Percentiles rank a stretch among this genome's conserved stretches.
phyloP scores from a whole-genome alignment of 2,329 filamentous ascomycete genomes.

The Aspergillus neoniger region DNA sequence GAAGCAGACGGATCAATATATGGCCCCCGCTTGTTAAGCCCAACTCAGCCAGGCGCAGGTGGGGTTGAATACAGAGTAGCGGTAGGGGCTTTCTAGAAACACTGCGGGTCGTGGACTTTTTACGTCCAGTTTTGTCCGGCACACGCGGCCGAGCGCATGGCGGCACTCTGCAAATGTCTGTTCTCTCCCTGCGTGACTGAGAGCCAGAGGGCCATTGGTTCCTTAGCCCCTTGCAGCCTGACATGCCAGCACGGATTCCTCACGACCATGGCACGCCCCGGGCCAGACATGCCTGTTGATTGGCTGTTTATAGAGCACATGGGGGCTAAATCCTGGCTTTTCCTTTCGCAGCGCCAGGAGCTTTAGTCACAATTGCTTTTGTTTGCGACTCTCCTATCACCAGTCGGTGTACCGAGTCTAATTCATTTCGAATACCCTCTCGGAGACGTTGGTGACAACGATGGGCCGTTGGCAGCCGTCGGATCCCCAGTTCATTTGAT shows the following conservation, averaged over 20 bases:
- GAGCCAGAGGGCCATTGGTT: not conserved
- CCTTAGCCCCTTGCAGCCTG: not conserved
- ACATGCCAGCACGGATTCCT: not conserved
- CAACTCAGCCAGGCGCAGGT: not conserved
- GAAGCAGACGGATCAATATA: not conserved
- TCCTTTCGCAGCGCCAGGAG: not conserved
- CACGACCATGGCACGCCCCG: not conserved
- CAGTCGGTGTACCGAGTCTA: not conserved
- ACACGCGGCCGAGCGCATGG: not conserved
- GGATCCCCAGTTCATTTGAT: not conserved
- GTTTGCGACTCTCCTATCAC: not conserved
- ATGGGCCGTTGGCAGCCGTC: not conserved
- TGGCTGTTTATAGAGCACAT: not conserved
- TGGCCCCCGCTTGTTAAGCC: not conserved
- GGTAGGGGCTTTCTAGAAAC: not conserved
- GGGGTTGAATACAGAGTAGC: not conserved
- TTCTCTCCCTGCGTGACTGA: not conserved
- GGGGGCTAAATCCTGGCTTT: not conserved
- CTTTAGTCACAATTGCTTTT: not conserved
- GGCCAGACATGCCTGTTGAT: not conserved
- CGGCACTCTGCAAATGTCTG: not conserved
- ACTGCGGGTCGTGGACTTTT: not conserved
- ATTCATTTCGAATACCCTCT: not conserved
- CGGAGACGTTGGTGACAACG: not conserved
- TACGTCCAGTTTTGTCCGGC: not conserved